Evolutionary conservation across 345 rosid genomes (phyloP), one percentile per base, ranked within the genome.

Genomic region (Isatis tinctoria): DNA sequence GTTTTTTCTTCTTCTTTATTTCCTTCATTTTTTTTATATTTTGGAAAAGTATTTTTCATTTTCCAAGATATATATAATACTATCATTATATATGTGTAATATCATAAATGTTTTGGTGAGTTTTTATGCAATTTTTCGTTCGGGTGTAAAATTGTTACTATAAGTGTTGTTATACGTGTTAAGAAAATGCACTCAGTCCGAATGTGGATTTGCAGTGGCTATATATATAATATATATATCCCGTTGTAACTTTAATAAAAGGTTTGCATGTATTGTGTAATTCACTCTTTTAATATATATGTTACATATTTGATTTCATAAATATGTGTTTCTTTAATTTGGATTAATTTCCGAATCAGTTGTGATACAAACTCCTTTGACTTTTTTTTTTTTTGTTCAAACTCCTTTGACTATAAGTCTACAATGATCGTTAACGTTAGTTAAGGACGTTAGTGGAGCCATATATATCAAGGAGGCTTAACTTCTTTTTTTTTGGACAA

Each of bases 131-230:
- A 76, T 49, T 71, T 77, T 71, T 66, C 76, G 63, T 77, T 66
- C 68, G 73, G 61, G 76, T 70, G 80, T 70, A 40, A 75, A 52
- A 16, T 49, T 49, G 35, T 72, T 65, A 9, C 45, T 64, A 40
- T 64, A 39, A 74, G 30, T 68, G 56, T 60, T 60, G 47, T 40
- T 48, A 26, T 69, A 67, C 47, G 57, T 33, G 51, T 32, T 44
- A 22, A 68, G 17, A 68, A 78, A 56, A 40, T 67, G 89, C 89
- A 78, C 87, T 85, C 87, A 49, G 63, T 76, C 83, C 81, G 68
- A 77, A 66, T 32, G 73, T 56, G 88, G 78, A 81, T 81, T 80
- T 64, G 87, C 69, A 85, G 87, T 85, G 84, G 71, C 76, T 67
- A 75, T 83, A 77, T 65, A 78, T 18, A 44, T 37, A 43, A 44